Base-by-base conservation (phyloP, 805 yeast genomes). In the Starmerella asiatica region DNA sequence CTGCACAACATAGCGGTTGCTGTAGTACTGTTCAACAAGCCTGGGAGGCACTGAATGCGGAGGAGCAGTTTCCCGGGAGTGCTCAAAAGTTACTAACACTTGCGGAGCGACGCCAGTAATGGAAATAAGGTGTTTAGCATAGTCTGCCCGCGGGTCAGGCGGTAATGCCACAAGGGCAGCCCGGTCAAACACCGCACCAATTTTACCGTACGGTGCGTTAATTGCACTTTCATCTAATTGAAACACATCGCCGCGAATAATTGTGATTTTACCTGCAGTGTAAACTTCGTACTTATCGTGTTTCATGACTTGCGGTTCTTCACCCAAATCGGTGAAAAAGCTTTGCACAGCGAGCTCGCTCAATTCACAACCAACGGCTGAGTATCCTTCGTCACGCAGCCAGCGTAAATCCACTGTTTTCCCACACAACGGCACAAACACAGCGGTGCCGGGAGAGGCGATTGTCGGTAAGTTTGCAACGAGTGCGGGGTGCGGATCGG, bases 161-260 rank as follows among this genome's bases (percentile, higher is more conserved):
- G 49, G 47, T 18, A 45, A 23, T 3, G 46, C 44, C 8, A 45
- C 49, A 3, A 47, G 43, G 9, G 47, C 45, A 1, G 51, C 47
- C 14, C 47, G 40, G 30, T 47, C 51, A 21, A 32, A 47, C 12
- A 47, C 43, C 5, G 42, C 51, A 21, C 17, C 35, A 14, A 30
- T 14, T 8, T 11, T 7, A 8, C 18, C 31, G 28, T 14, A 9
- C 9, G 28, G 28, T 9, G 14, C 9, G 28, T 14, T 14, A n/a
- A 26, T 31, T 12, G 39, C 40, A 16, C 29, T 19, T 15, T 28
- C 21, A 8, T 34, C 45, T 20, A 47, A 32, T n/a, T 39, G 41
- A 19, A 39, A 42, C 28, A 47, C 26, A 31, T 46, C 38, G 23
- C 45, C 42, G 11, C 12, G 33, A 21, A 34, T 42, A 3, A 47